Evolutionary conservation across 2,329 filamentous ascomycete species (phyloP), one percentile per base, ranked within the genome.

Genomic region (Colletotrichum phormii): DNA sequence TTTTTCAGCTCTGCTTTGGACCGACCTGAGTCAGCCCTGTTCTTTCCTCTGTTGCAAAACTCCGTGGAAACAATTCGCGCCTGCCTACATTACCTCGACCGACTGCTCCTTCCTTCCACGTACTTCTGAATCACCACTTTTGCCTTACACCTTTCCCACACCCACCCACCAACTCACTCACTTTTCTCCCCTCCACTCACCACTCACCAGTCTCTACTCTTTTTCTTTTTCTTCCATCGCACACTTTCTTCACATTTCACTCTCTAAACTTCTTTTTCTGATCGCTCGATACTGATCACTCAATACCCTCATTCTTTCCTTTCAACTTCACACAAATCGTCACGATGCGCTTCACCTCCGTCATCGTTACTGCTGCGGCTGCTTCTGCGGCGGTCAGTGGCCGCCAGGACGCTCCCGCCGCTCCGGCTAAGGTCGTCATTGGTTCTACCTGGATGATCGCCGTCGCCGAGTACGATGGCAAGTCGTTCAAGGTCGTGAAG

Each of bases 391-490:
- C 67, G 8, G 62, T 67, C 64, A 70, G 67, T 8, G 18, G 31
- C 61, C 55, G 63, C 46, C 73, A 74, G 62, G 54, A 59, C 35
- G 15, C 67, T 4, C 24, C 59, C 1, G 22, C 64, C 15, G 18
- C 31, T 13, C 6, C 46, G 35, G 64, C 75, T 65, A 83, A 81
- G 71, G 77, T 88, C 24, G 74, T 88, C 61, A 77, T 88, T 64
- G 83, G 85, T 65, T 80, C 81, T 42, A 80, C 82, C 3, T 82
- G 80, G 53, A 79, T 82, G 65, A 83, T 88, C 74, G 77, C 82
- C 13, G 76, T 84, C 3, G 84, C 82, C 74, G 77, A 84, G 64
- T 88, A 85, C 69, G 80, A 85, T 75, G 84, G 82, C 67, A 74
- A 76, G 22, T 73, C 68, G 53, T 86, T 89, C 77, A 79, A 79